Percentiles rank a stretch among this genome's conserved stretches.
Evolutionary conservation across 1,139 yeast species (phyloP).

Genomic region (Torulaspora globosa): DNA sequence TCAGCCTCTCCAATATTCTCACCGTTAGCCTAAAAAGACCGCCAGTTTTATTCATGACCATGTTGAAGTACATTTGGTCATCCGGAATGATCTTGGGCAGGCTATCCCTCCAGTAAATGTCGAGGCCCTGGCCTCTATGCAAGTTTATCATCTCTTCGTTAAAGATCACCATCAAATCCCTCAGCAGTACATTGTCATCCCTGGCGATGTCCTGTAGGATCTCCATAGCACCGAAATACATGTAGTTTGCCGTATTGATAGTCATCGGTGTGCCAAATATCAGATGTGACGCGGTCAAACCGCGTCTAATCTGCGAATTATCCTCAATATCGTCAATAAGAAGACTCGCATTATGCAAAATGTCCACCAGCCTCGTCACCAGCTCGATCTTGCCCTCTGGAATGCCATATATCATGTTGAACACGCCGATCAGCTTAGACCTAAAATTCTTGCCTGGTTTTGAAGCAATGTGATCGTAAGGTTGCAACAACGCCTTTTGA

Average conservation of each 20-base stretch:
- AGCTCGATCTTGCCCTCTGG: constrained; percentile 37
- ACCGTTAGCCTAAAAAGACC: constrained; percentile 77
- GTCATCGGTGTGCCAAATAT: constrained; percentile 75
- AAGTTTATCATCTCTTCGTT: constrained; percentile 71
- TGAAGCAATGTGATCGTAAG: constrained; percentile 48
- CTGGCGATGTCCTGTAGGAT: constrained; percentile 20
- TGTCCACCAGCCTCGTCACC: constrained; percentile 48
- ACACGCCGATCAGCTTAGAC: constrained; percentile 45
- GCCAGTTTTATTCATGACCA: constrained; percentile 89
- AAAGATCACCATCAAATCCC: constrained; percentile 41
- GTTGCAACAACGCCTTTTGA: constrained; percentile 34
- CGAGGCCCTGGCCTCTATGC: constrained; percentile 87
- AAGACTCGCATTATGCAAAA: constrained; percentile 62
- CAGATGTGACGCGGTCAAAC: constrained; percentile 71
- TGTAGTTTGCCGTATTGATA: constrained; percentile 75
- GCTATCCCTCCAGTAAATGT: constrained; percentile 80
- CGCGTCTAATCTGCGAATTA: constrained; percentile 63
- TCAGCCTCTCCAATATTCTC: constrained; percentile 50
- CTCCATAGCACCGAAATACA: constrained; percentile 69
- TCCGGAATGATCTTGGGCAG: constrained; percentile 50
- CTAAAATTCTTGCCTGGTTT: constrained; percentile 58
- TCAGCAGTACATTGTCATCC: constrained; percentile 14
- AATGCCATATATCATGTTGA: constrained; percentile 47
- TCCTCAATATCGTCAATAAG: constrained; percentile 88
- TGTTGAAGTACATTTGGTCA: constrained; percentile 62